Conservation (phyloP, 176 grass and related monocot species). For the Eleusine coracana region DNA sequence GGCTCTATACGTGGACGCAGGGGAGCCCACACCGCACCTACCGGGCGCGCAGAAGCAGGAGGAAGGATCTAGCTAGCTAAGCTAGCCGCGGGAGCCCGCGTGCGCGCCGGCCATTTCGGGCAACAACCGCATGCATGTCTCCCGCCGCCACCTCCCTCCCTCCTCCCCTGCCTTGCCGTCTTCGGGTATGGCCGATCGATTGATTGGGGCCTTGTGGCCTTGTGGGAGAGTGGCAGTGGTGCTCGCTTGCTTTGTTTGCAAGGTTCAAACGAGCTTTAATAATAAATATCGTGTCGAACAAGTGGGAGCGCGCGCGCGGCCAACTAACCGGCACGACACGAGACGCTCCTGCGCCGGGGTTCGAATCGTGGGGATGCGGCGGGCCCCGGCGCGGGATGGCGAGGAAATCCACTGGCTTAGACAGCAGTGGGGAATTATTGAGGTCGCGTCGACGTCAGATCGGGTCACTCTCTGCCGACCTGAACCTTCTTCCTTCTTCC, state of each 20-base stretch:
- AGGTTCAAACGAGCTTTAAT: background rate
- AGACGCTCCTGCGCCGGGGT: background rate
- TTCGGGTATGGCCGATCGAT: background rate
- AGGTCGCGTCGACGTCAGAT: background rate
- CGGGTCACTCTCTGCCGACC: background rate
- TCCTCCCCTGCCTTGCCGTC: background rate
- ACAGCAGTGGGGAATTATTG: conserved; percentile 21
- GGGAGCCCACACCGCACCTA: background rate
- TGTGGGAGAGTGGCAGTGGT: no score
- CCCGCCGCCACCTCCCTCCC: background rate
- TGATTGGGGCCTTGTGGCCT: background rate
- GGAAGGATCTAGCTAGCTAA: background rate
- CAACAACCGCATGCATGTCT: background rate
- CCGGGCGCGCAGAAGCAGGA: background rate
- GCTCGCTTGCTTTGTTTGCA: conserved; percentile 24
- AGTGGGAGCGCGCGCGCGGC: background rate
- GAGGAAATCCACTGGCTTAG: conserved; percentile 15
- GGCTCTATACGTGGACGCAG: conserved; percentile 3
- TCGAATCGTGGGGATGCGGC: conserved; percentile 2
- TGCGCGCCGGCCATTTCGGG: conserved; percentile 21
- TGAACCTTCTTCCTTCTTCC: background rate
- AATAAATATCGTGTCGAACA: background rate
- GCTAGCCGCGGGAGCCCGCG: background rate
- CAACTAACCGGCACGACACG: background rate
- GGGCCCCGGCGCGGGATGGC: background rate